These are phyloP conservation scores for Eimeria brunetti DNA, from an alignment of 169 alveolate genomes.

Conservation along the genomic window DNA sequence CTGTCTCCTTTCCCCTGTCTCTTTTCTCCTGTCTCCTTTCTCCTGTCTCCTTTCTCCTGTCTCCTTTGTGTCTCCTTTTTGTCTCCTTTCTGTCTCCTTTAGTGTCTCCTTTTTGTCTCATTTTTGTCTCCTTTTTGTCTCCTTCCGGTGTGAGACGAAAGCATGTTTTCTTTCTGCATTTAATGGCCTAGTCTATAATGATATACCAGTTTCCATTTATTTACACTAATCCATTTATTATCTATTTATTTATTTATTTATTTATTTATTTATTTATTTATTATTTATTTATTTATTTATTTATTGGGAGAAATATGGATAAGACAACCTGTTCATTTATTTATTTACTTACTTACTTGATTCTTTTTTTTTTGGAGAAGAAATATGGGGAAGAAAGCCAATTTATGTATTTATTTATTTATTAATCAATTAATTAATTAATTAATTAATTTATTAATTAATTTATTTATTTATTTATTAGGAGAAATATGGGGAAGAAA, in stretches of 20 bases:
- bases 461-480: not conserved
- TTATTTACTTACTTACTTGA: not conserved
- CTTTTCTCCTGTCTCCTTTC: not conserved
- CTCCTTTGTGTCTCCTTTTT: too few species aligned
- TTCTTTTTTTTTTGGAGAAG: not conserved
- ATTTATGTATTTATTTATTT: too few species aligned
- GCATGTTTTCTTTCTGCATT: not conserved
- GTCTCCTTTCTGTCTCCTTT: too few species aligned
- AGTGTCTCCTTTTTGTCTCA: too few species aligned
- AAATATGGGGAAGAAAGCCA: too few species aligned
- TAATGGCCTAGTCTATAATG: too few species aligned
- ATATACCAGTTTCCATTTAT: not conserved
- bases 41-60: not conserved
- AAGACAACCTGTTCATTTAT: constrained; percentile 84
- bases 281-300: constrained; percentile 91
- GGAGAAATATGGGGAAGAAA: constrained; percentile 84
- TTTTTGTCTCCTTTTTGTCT: too few species aligned
- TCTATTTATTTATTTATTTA: not conserved
- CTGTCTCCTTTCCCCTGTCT: constrained; percentile 80
- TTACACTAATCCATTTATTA: not conserved
- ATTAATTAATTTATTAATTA: not conserved
- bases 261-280: not conserved
- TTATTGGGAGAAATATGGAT: constrained; percentile 47
- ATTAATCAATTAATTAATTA: too few species aligned
- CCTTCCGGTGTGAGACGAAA: too few species aligned